Base-by-base conservation (phyloP, 495 filamentous ascomycete genomes). In the Neurospora terricola region DNA sequence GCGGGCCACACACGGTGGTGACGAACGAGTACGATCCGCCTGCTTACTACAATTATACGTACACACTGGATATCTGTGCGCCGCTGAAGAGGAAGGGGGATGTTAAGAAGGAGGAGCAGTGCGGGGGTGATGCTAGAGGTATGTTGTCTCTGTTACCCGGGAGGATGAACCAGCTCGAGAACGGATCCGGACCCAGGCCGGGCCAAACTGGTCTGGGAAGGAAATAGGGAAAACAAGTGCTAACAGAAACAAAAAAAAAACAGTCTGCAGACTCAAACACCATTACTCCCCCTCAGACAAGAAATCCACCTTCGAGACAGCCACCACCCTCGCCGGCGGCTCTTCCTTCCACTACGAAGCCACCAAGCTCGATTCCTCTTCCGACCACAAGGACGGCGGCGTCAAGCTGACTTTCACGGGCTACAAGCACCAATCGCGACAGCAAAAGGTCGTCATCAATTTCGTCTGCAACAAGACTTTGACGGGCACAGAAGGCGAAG, bases 41-140 rank as follows among this genome's bases (percentile, higher is more conserved):
- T 0, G 83, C 73, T 11, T 73, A 80, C 12, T 76, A 78, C 39
- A 97, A 97, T 77, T 93, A 90, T 8, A 97, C 92, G 10, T 97
- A 94, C 82, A 92, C 92, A n/a, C 80, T 99, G 42, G 92, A 98
- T 76, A 86, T 97, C 69, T 99, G 96, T 81, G 82, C 82, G 42
- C 84, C 86, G 21, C 82, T 99, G 59, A 83, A 84, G 72, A 83
- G 86, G 71, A 86, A 83, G 39, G 85, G 86, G 48, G 84, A 84
- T 6, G 79, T 75, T 0, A 82, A 84, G 48, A 80, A 83, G 62
- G 81, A 92, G 45, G 77, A 88, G 79, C 23, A 30, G 6, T 90
- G 94, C 81, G 82, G 87, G n/a, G 77, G 83, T 75, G 87, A 90
- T 74, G 83, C 91, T 74, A 82, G 89, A 86, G 83, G 89, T 91